Evolutionary conservation across 2,329 filamentous ascomycete species (phyloP).

Genomic region (Plenodomus lindquistii): DNA sequence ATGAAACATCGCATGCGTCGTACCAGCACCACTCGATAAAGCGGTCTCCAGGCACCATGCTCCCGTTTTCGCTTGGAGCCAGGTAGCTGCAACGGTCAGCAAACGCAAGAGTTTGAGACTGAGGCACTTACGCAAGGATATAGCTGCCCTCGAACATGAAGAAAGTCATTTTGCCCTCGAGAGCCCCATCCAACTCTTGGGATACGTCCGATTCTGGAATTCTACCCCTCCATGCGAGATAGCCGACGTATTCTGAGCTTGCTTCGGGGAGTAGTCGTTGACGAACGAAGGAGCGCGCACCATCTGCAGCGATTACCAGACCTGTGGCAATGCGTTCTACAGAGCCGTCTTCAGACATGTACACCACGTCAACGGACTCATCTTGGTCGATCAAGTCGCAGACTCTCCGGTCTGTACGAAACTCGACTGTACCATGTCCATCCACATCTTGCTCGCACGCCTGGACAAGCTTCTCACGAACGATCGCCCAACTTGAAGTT

Average conservation of each 20-base stretch:
- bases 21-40: slow-evolving; percentile 54
- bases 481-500: slow-evolving; percentile 19
- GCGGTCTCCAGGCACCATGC: slow-evolving; percentile 37
- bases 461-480: slow-evolving; percentile 13
- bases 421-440: slow-evolving; percentile 1
- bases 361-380: slow-evolving; percentile 3
- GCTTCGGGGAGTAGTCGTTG: slow-evolving; percentile 11
- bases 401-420: slow-evolving; percentile 8
- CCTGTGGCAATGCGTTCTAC: slow-evolving; percentile 4
- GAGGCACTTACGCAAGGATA: slow-evolving; percentile 7
- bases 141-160: slow-evolving; percentile 9
- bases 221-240: slow-evolving; percentile 22
- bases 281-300: slow-evolving; percentile 16
- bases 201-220: slow-evolving; percentile 11
- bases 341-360: background rate
- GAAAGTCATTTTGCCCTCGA: slow-evolving; percentile 8
- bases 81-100: slow-evolving; percentile 31
- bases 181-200: slow-evolving; percentile 5
- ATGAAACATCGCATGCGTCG: slow-evolving; percentile 39
- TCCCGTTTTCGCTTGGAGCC: slow-evolving; percentile 45
- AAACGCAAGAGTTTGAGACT: background rate
- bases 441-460: slow-evolving; percentile 9
- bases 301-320: slow-evolving; percentile 24
- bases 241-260: slow-evolving; percentile 18
- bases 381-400: slow-evolving; percentile 6